Conservation (phyloP, 176 grass and related monocot genomes). For the Oryza glaberrima region DNA sequence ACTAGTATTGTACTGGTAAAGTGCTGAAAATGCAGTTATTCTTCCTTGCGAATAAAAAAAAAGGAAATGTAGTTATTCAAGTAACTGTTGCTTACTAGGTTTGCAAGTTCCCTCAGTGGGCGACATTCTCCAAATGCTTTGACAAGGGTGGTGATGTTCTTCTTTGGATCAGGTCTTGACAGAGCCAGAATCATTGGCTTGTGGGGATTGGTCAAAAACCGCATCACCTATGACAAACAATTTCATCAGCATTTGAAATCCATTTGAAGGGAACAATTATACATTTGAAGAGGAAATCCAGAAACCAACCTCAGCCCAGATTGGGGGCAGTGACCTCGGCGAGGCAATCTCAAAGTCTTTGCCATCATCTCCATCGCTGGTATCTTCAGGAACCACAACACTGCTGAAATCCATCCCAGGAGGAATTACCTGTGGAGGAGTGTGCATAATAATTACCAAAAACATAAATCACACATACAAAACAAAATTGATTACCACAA, state of each 20-base stretch:
- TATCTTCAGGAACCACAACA: constrained; percentile 75
- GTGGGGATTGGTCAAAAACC: constrained; percentile 94
- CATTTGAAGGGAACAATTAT: background rate
- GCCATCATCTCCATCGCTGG: constrained; percentile 65
- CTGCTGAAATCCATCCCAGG: constrained; percentile 99
- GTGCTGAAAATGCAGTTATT: constrained; percentile 8
- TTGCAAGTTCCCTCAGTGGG: constrained; percentile 86
- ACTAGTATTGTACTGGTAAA: background rate
- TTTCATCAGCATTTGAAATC: background rate
- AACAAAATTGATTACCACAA: background rate
- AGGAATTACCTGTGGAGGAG: constrained; percentile 81
- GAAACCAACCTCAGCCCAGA: constrained; percentile 86
- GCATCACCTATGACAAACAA: constrained; percentile 61
- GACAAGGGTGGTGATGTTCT: constrained; percentile 93
- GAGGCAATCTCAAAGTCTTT: constrained; percentile 75
- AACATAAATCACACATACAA: background rate
- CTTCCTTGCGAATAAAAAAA: background rate
- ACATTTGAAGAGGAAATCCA: background rate
- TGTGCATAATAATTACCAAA: background rate
- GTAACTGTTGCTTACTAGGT: constrained; percentile 75
- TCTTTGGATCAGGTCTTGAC: constrained; percentile 93
- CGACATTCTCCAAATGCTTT: constrained; percentile 97
- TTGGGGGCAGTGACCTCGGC: constrained; percentile 71
- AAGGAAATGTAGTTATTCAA: background rate
- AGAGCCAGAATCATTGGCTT: constrained; percentile 94